These are phyloP conservation scores for Acorus gramineus DNA, from an alignment of 106 monocot genomes.

Conservation along the genomic window DNA sequence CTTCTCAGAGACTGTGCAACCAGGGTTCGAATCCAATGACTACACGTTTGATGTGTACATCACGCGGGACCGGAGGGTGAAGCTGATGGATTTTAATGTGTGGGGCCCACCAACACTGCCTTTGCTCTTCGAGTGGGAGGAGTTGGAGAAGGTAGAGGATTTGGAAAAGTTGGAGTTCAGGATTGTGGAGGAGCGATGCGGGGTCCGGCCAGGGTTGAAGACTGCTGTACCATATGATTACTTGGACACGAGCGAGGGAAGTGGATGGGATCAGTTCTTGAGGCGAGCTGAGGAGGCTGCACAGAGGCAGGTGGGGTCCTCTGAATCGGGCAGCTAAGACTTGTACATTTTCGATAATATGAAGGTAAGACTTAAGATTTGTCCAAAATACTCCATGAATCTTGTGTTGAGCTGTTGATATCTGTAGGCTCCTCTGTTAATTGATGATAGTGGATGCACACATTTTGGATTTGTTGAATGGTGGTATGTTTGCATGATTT, in stretches of 20 bases:
- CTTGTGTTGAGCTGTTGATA: too few species aligned
- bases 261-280: conserved; percentile 15
- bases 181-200: background rate
- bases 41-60: conserved; percentile 82
- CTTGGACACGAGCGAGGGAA: conserved; percentile 3
- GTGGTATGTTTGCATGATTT: too few species aligned
- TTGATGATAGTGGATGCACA: too few species aligned
- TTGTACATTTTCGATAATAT: too few species aligned
- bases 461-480: too few species aligned
- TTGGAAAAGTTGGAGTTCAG: conserved; percentile 13
- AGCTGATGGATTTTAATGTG: conserved; percentile 85
- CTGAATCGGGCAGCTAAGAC: too few species aligned
- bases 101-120: conserved; percentile 80
- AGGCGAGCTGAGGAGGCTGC: background rate
- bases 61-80: conserved; percentile 35
- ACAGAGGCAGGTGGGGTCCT: too few species aligned
- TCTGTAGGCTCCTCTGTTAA: too few species aligned
- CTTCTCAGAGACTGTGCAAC: conserved; percentile 41
- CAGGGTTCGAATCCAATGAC: conserved; percentile 34
- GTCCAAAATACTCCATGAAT: too few species aligned
- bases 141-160: conserved; percentile 34
- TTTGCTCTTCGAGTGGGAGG: conserved; percentile 73
- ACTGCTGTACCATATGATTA: conserved; percentile 13
- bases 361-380: too few species aligned
- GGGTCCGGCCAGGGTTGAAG: conserved; percentile 8